Evolutionary conservation across 768 basidiomycete genomes (phyloP), one percentile per base, ranked within the genome.

Genomic region (Cystobasidium ongulense): DNA sequence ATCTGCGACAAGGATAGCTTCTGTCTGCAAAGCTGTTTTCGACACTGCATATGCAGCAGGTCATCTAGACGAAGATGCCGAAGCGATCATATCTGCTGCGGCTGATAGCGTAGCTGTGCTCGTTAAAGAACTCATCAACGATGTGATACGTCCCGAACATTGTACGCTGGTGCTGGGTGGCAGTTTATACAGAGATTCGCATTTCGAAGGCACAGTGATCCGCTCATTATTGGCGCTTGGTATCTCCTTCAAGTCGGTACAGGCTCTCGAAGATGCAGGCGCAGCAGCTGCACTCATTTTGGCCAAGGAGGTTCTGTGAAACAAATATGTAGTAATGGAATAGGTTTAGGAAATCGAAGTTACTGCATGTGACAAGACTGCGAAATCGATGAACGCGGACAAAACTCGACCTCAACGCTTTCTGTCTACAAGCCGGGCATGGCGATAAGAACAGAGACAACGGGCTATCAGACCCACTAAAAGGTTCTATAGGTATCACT

Each of bases 131-230:
- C 53, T 71, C 8, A 13, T 43, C 11, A 31, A 54, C 33, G 35
- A 35, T 15, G 29, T 11, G 7, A 27, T 57, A 3, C 38, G n/a
- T 5, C 27, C 68, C 21, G 33, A 71, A 52, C 21, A 41, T 15
- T 46, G 36, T 21, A 71, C 52, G 36, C 68, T 71, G 8, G 53
- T 71, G 21, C 53, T 71, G 18, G 68, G 68, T 21, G 68, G 68
- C 4, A 43, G 68, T 21, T 36, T 71, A 23, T 71, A 54, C 54
- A 31, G 33, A 15, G 27, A 36, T 23, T 23, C n/a, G 46, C 39
- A 46, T 18, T 67, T 67, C 50, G 27, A 53, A 35, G 29, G n/a
- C 29, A 33, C 43, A 31, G 39, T 67, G 4, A 52, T 41, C 31
- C 23, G n/a, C 25, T 53, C 21, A 15, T 36, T 67, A n/a, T 13